These are phyloP conservation scores for Rhodotorula glutinis DNA, from an alignment of 1,284 basidiomycete species.

Conservation along the genomic window DNA sequence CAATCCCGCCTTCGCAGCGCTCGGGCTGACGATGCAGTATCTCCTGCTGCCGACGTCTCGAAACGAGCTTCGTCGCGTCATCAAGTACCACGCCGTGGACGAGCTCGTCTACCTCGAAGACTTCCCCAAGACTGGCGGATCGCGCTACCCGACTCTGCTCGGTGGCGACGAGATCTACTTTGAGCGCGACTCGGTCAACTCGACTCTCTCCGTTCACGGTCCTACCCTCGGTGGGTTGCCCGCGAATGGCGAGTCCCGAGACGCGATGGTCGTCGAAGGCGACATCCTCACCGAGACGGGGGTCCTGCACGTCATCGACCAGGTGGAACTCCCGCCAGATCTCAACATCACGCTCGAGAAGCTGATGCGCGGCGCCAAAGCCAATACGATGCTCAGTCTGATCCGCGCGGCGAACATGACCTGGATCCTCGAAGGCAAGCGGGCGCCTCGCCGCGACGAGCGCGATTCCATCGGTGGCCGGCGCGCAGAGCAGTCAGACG, in stretches of 20 bases:
- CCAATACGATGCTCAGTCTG: conserved; percentile 74
- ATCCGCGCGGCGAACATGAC: conserved; percentile 77
- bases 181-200: conserved; percentile 29
- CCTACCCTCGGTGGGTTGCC: conserved; percentile 59
- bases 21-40: conserved; percentile 86
- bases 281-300: conserved; percentile 83
- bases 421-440: conserved; percentile 82
- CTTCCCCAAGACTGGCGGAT: conserved; percentile 51
- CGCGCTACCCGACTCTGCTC: conserved; percentile 45
- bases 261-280: conserved; percentile 45
- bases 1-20: conserved; percentile 78
- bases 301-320: conserved; percentile 82
- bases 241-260: conserved; percentile 40
- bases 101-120: conserved; percentile 70
- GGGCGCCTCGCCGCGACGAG: conserved; percentile 54
- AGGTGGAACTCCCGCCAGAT: conserved; percentile 74
- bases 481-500: neutral
- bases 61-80: conserved; percentile 71
- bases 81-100: conserved; percentile 79
- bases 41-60: conserved; percentile 67
- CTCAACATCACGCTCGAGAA: conserved; percentile 83
- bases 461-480: neutral
- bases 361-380: conserved; percentile 78
- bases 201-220: conserved; percentile 38
- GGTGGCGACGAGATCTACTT: conserved; percentile 51